Evolutionary conservation across 805 yeast species (phyloP), one percentile per base, ranked within the genome.

Genomic region (Hanseniaspora clermontiae): DNA sequence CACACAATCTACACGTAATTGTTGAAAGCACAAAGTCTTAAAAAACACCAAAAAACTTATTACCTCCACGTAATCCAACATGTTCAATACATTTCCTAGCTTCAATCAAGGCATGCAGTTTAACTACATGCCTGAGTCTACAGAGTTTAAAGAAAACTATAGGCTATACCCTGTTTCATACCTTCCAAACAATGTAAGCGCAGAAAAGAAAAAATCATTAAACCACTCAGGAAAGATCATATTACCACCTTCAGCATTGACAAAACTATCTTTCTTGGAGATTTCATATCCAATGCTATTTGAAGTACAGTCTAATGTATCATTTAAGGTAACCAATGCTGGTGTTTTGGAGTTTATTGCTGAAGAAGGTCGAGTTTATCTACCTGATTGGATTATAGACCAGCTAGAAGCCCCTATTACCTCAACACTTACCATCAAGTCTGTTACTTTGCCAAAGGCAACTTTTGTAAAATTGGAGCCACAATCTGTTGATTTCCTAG

Each of bases 341-440:
- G 99, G 99, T 65, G 98, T 93, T 32, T 72, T 93, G 59, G 98
- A 93, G 71, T 93, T 93, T 68, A 84, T 87, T 17, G 96, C 98
- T 0, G 97, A 93, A 66, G 98, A 93, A 72, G 99, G 99, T 17
- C 76, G 98, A 57, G 93, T 81, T 2, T 93, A 93, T 67, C 64
- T 93, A 38, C 99, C 99, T 0, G 88, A 87, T 62, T 93, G 99
- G 99, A 90, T 93, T 90, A 79, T 93, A 85, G 77, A 72, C 47
- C 85, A 95, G 0, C 70, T 93, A 40, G 74, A 75, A 37, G 71
- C 86, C 8, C 77, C 77, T 51, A 86, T 96, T 0, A 97, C 97
- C 0, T 77, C 86, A n/a, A 72, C 93, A 58, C 72, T 93, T 17
- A 83, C 83, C 60, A 77, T 95, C 43, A 76, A 82, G 46, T 81